Evolutionary conservation across 192 early-diverging fungal species (phyloP), one percentile per base, ranked within the genome.

Genomic region (Umbelopsis sp.): DNA sequence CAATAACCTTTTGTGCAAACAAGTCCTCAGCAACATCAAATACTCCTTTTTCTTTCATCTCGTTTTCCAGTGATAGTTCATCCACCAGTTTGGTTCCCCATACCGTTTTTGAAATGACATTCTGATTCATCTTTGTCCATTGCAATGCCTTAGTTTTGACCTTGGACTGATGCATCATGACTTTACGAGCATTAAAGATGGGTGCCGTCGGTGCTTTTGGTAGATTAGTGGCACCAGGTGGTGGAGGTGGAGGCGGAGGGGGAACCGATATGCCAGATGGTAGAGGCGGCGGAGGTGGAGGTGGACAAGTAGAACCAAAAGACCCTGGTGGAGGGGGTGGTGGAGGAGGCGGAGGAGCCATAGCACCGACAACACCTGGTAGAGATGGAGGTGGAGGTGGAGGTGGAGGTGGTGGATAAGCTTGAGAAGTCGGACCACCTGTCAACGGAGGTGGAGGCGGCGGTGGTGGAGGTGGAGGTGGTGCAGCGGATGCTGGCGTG

Each of bases 41-140:
- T 8, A 91, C 80, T 51, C 91, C 91, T 34, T 76, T 86, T 1
- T 77, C 77, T 36, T 87, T 82, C 34, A 92, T 72, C 29, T 83
- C 73, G 21, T 87, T 83, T 59, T 87, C 86, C 12, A 92, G 71
- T 16, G 77, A 72, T 10, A 82, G 72, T 65, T 92, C 84, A 65
- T 75, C 74, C 49, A 86, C 68, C 24, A 79, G 79, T 10, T 76
- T 73, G 25, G 72, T 78, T 24, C 82, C 84, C 91, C 91, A 94
- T 21, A 94, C 72, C 3, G 91, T 92, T 21, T 85, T 82, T 45
- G 83, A 85, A 45, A 93, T 82, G 66, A 74, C 50, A 56, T 84
- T 81, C 70, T 89, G 84, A 66, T 86, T 86, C 50, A 94, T 82
- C 73, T 94, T 94, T 51, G 91, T 91, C 93, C 93, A 94, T 73